Evolutionary conservation across 2,329 filamentous ascomycete genomes (phyloP).

Genomic region (Arthrocladium fulminans): DNA sequence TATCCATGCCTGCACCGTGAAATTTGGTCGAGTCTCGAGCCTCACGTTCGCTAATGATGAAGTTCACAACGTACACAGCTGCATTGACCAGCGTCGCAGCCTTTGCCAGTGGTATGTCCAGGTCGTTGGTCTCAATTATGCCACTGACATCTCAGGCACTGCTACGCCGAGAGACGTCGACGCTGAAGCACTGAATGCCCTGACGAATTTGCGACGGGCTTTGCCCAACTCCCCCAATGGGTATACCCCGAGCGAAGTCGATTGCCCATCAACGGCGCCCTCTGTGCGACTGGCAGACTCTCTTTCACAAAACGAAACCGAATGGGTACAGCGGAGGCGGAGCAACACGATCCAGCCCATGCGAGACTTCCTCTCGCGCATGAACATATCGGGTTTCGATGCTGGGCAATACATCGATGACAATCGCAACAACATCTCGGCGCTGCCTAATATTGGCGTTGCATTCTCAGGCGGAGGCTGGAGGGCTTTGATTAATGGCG

Average conservation of each 20-base stretch:
- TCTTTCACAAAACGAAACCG: constrained; percentile 60
- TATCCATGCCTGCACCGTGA: not conserved
- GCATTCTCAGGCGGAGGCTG: constrained; percentile 80
- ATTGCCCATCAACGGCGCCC: constrained; percentile 63
- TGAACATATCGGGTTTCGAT: constrained; percentile 71
- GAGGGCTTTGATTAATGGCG: constrained; percentile 75
- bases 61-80: not conserved
- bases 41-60: not conserved
- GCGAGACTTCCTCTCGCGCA: constrained; percentile 59
- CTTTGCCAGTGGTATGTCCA: not conserved
- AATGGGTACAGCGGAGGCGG: constrained; percentile 65
- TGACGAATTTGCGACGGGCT: constrained; percentile 29
- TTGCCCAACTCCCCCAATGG: constrained; percentile 52
- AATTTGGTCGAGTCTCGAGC: not conserved
- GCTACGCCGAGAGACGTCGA: not conserved
- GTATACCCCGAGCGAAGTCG: constrained; percentile 61
- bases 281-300: constrained; percentile 54
- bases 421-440: constrained; percentile 46
- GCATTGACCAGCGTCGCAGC: not conserved
- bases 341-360: constrained; percentile 68
- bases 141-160: not conserved
- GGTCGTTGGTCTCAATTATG: not conserved
- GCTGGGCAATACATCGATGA: constrained; percentile 61
- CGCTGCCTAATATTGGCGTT: constrained; percentile 61
- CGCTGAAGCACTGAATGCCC: not conserved